Evolutionary conservation across 768 basidiomycete genomes (phyloP).

Genomic region (Polyporus arcularius): DNA sequence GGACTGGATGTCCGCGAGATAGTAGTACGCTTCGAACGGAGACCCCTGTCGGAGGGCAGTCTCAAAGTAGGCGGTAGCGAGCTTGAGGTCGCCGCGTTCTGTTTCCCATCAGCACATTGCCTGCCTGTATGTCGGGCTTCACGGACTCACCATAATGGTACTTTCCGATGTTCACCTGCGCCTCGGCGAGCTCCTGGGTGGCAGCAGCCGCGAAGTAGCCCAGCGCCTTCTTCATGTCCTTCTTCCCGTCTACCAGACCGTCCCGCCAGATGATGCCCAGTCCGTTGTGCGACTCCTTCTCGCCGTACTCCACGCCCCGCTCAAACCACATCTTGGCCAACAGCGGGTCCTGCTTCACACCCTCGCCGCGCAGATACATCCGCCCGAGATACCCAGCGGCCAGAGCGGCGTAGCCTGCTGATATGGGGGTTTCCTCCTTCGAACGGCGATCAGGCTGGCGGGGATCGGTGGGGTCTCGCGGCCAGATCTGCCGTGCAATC

Average conservation of each 20-base stretch:
- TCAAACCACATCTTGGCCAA: conserved; percentile 94
- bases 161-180: conserved; percentile 89
- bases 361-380: conserved; percentile 95
- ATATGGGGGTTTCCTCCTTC: conserved; percentile 30
- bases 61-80: conserved; percentile 79
- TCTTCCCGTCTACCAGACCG: conserved; percentile 68
- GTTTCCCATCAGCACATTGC: conserved; percentile 1
- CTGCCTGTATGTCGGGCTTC: no score
- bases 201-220: conserved; percentile 77
- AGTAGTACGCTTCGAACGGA: conserved; percentile 93
- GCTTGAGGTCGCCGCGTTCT: conserved; percentile 70
- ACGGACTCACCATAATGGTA: conserved; percentile 65
- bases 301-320: conserved; percentile 75
- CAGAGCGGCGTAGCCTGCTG: conserved; percentile 62
- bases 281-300: conserved; percentile 87
- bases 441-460: conserved; percentile 33
- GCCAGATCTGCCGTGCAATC: conserved; percentile 87
- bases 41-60: conserved; percentile 85
- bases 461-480: conserved; percentile 66
- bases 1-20: conserved; percentile 82
- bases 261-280: conserved; percentile 93
- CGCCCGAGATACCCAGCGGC: conserved; percentile 89
- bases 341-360: conserved; percentile 72
- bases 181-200: conserved; percentile 87
- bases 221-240: conserved; percentile 65